A percentile compares a stretch with the other conserved stretches of the same genome.
Conservation (phyloP, 2,329 filamentous ascomycete species). For the Xylaria sp. region DNA sequence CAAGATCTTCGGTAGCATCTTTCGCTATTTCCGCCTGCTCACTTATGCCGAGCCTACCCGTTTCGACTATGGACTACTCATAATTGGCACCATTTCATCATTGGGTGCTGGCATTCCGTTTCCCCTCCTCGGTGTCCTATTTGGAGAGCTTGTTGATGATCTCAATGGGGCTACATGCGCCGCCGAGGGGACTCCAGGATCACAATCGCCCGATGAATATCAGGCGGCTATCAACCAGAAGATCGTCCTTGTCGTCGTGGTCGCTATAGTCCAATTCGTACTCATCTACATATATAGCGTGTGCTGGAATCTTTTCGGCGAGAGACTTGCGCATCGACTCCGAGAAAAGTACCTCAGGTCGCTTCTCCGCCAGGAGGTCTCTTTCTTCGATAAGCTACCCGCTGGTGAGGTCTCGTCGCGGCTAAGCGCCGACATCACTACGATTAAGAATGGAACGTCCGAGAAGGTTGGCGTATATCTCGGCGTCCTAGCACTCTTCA, state of each 20-base stretch:
- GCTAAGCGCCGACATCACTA: conserved; percentile 63
- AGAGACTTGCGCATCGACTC: conserved; percentile 60
- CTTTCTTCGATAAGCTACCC: conserved; percentile 62
- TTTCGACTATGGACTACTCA: conserved; percentile 50
- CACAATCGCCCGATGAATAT: conserved; percentile 37
- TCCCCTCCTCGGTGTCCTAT: conserved; percentile 67
- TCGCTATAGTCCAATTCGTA: conserved; percentile 62
- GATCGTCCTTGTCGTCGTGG: conserved; percentile 63
- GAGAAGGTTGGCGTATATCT: conserved; percentile 68
- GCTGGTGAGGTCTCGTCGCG: conserved; percentile 62
- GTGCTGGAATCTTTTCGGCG: conserved; percentile 63
- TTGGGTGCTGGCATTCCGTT: conserved; percentile 67
- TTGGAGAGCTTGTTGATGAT: conserved; percentile 66
- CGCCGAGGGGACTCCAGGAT: conserved; percentile 20
- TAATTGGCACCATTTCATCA: conserved; percentile 49
- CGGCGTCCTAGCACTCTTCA: conserved; percentile 61
- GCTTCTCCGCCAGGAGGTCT: conserved; percentile 60
- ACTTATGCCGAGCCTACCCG: conserved; percentile 52
- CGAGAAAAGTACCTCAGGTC: conserved; percentile 61
- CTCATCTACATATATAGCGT: conserved; percentile 62
- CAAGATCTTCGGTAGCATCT: conserved; percentile 34
- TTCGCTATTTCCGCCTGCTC: conserved; percentile 52
- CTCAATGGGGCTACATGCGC: conserved; percentile 63
- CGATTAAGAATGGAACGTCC: conserved; percentile 63
- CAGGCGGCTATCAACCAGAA: conserved; percentile 53